Conservation (phyloP, 2,329 filamentous ascomycete genomes). For the Fusarium sp. region DNA sequence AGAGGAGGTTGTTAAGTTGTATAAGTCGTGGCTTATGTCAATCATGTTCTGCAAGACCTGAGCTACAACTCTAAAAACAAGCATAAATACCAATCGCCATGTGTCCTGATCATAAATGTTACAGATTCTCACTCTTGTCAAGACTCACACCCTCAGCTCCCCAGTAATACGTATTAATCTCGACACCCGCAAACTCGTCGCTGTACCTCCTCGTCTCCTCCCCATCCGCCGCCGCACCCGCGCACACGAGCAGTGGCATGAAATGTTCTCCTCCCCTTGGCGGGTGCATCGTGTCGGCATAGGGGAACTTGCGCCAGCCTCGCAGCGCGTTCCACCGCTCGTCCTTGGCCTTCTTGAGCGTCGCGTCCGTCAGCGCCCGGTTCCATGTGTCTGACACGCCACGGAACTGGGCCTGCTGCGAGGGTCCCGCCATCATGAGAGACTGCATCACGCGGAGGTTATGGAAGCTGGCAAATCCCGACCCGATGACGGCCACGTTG, state of each 20-base stretch:
- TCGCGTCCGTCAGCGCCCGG: conserved; percentile 59
- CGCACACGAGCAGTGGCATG: conserved; percentile 71
- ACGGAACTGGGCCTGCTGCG: conserved; percentile 45
- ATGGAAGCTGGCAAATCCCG: conserved; percentile 72
- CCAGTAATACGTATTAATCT: conserved; percentile 73
- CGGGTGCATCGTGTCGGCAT: conserved; percentile 69
- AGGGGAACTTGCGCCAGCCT: conserved; percentile 64
- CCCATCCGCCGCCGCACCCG: conserved; percentile 63
- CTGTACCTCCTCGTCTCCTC: conserved; percentile 61
- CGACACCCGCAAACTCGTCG: conserved; percentile 65
- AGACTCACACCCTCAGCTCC: conserved; percentile 48
- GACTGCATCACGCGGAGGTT: conserved; percentile 66
- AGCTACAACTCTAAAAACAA: neutral
- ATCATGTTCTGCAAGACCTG: too few relatives aligned
- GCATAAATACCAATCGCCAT: neutral
- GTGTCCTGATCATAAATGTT: conserved; percentile 2
- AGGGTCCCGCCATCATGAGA: conserved; percentile 47
- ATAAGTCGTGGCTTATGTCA: too few relatives aligned
- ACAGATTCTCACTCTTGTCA: conserved; percentile 1
- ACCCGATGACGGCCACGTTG: conserved; percentile 73
- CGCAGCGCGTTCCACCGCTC: conserved; percentile 59
- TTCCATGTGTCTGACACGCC: conserved; percentile 61
- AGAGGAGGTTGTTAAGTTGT: too few relatives aligned
- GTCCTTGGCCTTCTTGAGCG: conserved; percentile 51
- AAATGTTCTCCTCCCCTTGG: conserved; percentile 70